Evolutionary conservation across 495 filamentous ascomycete species (phyloP).

Genomic region (Cercophora scortea): DNA sequence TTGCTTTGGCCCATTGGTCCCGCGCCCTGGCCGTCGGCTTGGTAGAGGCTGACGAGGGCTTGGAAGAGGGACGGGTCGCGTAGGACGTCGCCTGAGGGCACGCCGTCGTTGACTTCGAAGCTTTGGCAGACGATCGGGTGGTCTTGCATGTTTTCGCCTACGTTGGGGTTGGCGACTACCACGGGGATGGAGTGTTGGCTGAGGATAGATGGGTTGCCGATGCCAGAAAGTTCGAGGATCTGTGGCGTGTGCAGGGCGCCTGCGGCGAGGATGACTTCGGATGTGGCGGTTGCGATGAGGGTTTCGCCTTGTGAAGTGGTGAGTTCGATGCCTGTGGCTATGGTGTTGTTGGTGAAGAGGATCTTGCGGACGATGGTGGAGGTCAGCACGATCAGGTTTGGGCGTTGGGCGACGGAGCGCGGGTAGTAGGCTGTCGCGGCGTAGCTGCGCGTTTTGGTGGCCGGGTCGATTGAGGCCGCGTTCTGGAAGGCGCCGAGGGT

Average conservation of each 20-base stretch:
- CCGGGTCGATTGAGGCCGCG: slow-evolving; percentile 34
- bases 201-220: slow-evolving; percentile 63
- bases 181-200: slow-evolving; percentile 57
- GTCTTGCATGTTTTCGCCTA: slow-evolving; percentile 61
- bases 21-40: slow-evolving; percentile 12
- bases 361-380: slow-evolving; percentile 39
- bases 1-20: slow-evolving; percentile 32
- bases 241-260: slow-evolving; percentile 54
- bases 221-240: slow-evolving; percentile 63
- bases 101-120: slow-evolving; percentile 34
- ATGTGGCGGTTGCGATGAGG: slow-evolving; percentile 18
- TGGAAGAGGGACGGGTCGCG: slow-evolving; percentile 32
- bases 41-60: slow-evolving; percentile 28
- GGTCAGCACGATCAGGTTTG: slow-evolving; percentile 41
- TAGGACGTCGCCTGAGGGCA: slow-evolving; percentile 33
- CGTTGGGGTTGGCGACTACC: slow-evolving; percentile 62
- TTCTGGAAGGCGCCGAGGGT: slow-evolving; percentile 39
- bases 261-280: slow-evolving; percentile 52
- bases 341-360: slow-evolving; percentile 15
- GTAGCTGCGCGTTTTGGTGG: slow-evolving; percentile 29
- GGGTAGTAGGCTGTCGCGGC: slow-evolving; percentile 31
- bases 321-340: slow-evolving; percentile 29
- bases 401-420: slow-evolving; percentile 22
- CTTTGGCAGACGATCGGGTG: slow-evolving; percentile 32
- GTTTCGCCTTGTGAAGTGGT: slow-evolving; percentile 20